phyloP scores from a whole-genome alignment of 257 asterid species.

The Solanum dulcamara region DNA sequence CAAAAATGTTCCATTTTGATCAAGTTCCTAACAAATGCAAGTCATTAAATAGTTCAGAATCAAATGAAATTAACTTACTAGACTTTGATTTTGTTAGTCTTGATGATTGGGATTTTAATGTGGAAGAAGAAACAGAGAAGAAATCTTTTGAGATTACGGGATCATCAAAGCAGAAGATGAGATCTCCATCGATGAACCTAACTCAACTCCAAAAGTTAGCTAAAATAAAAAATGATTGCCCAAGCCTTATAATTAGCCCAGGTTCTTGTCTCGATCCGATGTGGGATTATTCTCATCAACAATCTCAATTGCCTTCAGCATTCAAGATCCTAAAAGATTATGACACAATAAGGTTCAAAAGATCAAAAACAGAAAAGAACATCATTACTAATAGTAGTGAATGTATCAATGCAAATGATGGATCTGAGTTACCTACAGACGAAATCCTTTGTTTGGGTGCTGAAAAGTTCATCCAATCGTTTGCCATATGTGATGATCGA shows the following conservation, averaged over 20 bases:
- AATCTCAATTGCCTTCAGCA: slow-evolving; percentile 6
- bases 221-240: not conserved
- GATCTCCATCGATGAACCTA: not conserved
- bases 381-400: not conserved
- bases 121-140: not conserved
- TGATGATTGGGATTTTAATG: slow-evolving; percentile 9
- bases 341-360: slow-evolving; percentile 26
- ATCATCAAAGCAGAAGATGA: too few species aligned
- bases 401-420: not conserved
- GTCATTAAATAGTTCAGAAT: not conserved
- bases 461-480: slow-evolving; percentile 32
- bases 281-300: not conserved
- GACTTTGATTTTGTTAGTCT: slow-evolving; percentile 2
- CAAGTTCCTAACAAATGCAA: not conserved
- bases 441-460: slow-evolving; percentile 39
- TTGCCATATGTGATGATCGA: not conserved
- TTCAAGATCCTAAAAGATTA: slow-evolving; percentile 36
- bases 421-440: slow-evolving; percentile 10
- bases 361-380: slow-evolving; percentile 5
- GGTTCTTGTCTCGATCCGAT: not conserved
- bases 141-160: not conserved
- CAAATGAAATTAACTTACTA: not conserved
- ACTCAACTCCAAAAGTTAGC: not conserved
- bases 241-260: not conserved
- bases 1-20: not conserved